Conservation (phyloP, 2,329 filamentous ascomycete species). For the Trichoderma asperellum region DNA sequence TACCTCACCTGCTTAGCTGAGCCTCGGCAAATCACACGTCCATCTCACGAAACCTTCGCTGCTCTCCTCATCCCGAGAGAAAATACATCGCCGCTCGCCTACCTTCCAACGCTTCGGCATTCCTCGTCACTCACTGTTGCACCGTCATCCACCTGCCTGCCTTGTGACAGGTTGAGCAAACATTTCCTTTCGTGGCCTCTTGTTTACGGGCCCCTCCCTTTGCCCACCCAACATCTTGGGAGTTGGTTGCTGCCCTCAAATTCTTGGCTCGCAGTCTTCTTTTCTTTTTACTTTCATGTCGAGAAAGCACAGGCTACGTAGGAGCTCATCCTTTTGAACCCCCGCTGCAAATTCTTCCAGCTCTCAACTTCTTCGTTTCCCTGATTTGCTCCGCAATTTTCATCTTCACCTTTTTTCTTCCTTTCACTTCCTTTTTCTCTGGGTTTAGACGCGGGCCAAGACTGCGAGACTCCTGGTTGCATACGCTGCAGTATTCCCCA, state of each 20-base stretch:
- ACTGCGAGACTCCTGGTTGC: background rate
- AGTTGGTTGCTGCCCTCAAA: background rate
- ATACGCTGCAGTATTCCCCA: background rate
- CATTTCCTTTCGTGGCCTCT: slow-evolving; percentile 26
- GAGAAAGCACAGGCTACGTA: background rate
- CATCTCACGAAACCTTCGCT: background rate
- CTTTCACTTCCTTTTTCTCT: background rate
- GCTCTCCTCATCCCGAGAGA: background rate
- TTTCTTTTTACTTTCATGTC: slow-evolving; percentile 2
- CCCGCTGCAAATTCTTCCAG: background rate
- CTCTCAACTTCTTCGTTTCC: background rate
- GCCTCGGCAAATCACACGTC: slow-evolving; percentile 20
- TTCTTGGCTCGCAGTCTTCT: slow-evolving; percentile 5
- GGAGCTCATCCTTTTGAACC: background rate
- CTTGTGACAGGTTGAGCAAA: slow-evolving; percentile 30
- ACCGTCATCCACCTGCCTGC: slow-evolving; percentile 29
- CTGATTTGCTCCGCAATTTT: background rate
- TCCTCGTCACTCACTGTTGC: slow-evolving; percentile 28
- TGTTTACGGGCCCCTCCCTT: slow-evolving; percentile 18
- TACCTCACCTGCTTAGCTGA: background rate
- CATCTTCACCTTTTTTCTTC: background rate
- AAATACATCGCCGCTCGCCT: slow-evolving; percentile 22
- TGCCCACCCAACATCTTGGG: background rate
- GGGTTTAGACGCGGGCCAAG: background rate
- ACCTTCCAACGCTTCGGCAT: slow-evolving; percentile 12